Evolutionary conservation across 768 basidiomycete genomes (phyloP).

Genomic region (Tephrocybe sp.): DNA sequence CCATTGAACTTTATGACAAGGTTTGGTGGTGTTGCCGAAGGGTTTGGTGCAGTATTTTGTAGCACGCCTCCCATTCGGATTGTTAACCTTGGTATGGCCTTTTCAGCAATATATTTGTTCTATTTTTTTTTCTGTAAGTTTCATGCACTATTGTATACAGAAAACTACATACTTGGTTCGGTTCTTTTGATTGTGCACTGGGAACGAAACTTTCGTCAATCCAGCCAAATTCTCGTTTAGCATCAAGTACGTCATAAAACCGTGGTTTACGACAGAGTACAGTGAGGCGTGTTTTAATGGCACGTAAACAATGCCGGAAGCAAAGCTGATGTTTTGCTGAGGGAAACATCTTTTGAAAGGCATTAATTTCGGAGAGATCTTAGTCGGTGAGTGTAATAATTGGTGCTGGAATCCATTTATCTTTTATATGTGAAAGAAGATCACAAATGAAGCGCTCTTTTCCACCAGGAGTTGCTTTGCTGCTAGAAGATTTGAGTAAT

Average conservation of each 20-base stretch:
- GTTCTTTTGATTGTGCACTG: conserved; percentile 16
- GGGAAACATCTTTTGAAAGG: conserved; percentile 22
- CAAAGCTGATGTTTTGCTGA: conserved; percentile 31
- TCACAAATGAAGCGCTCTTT: conserved; percentile 24
- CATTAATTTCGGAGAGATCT: conserved; percentile 19
- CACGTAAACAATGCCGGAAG: conserved; percentile 28
- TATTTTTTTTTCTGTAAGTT: not conserved
- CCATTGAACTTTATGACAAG: not conserved
- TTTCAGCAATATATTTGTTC: conserved; percentile 5
- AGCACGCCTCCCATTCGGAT: conserved; percentile 12
- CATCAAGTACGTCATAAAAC: conserved; percentile 24
- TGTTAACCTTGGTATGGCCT: conserved; percentile 10
- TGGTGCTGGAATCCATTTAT: conserved; percentile 17
- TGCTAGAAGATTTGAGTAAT: conserved; percentile 17
- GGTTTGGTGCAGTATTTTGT: not conserved
- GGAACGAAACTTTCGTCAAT: no score
- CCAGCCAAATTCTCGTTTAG: conserved; percentile 19
- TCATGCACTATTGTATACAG: not conserved
- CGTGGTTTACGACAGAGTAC: conserved; percentile 24
- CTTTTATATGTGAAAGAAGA: conserved; percentile 22
- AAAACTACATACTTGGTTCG: not conserved
- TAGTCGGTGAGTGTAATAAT: conserved; percentile 31
- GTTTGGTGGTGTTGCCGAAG: not conserved
- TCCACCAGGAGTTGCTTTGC: conserved; percentile 11
- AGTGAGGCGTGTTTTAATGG: conserved; percentile 25